These are phyloP conservation scores for Stephanodiscus minutulus DNA, from an alignment of 108 stramenopile species.

Conservation along the genomic window DNA sequence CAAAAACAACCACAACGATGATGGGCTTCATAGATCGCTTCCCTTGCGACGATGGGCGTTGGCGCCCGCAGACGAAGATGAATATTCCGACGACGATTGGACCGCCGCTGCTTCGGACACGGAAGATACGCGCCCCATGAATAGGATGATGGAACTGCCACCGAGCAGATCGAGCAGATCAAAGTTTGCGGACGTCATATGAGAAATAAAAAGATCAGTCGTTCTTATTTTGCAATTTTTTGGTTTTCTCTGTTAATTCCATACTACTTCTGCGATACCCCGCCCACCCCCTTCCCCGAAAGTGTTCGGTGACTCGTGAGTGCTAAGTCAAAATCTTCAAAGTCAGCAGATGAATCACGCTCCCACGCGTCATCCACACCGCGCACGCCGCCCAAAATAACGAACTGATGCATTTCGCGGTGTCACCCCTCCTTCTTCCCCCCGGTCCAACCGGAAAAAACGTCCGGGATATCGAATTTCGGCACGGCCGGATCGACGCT, in stretches of 20 bases:
- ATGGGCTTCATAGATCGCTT: background rate
- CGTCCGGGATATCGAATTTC: constrained; percentile 26
- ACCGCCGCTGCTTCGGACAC: constrained; percentile 35
- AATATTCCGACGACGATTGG: constrained; percentile 51
- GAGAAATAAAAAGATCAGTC: background rate
- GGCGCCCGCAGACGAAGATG: constrained; percentile 13
- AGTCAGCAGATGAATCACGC: background rate
- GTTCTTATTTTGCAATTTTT: background rate
- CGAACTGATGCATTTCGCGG: background rate
- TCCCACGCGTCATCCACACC: too few species aligned
- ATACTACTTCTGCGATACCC: background rate
- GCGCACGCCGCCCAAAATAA: too few species aligned
- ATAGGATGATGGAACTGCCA: constrained; percentile 21
- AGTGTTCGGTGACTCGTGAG: too few species aligned
- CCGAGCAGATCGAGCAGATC: background rate
- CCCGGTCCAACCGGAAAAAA: constrained; percentile 12
- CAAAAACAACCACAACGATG: background rate
- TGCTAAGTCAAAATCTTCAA: background rate
- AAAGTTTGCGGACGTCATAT: background rate
- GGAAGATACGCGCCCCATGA: constrained; percentile 17
- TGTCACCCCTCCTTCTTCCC: too few species aligned
- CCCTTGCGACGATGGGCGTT: constrained; percentile 17
- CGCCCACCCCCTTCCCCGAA: too few species aligned
- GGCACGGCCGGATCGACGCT: constrained; percentile 44
- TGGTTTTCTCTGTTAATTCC: background rate